Base-by-base conservation (phyloP, 257 asterid genomes). In the Craterostigma plantagineum region DNA sequence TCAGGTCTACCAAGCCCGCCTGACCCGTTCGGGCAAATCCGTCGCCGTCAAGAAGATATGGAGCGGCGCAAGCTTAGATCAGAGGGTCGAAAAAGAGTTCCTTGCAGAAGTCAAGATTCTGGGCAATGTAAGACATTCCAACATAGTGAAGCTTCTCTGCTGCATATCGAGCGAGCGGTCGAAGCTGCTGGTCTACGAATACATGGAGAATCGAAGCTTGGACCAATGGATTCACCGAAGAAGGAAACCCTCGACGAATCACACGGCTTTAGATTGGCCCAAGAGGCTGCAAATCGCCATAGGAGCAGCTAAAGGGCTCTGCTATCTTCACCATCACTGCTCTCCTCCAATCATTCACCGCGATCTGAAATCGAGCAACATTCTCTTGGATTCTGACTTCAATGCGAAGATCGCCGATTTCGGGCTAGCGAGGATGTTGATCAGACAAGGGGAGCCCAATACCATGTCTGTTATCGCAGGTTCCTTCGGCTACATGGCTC, bases 11-110 rank as follows among this genome's bases (percentile, higher is more conserved):
- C 76, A 74, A 0, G 93, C 77, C 14, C 66, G 86, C n/a, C 16
- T 74, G 0, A 49, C 49, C 37, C 63, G 49, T 16, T 59, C 74
- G 0, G 74, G 76, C 0, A 68, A 55, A 40, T 53, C 30, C 30
- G 78, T 81, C 9, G 96, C 96, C 7, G 96, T 86, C 11, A 86
- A 86, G 70, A 77, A 62, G 59, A 81, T 86, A 4, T 58, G 70
- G 66, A 67, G 71, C 18, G 53, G 43, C 23, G 60, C 43, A 45
- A 62, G 59, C 50, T 17, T 66, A 49, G 76, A 84, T 48, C 63
- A 63, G 35, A 76, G 64, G 18, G 70, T 65, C 0, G 85, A 77
- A 51, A 77, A 75, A 18, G 72, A 77, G 48, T 85, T 81, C 51
- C 54, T 52, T 9, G 78, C 94, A 7, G 94, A 85, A 71, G 79